A percentile compares a stretch with the other conserved stretches of the same genome.
Evolutionary conservation across 768 basidiomycete species (phyloP).

Genomic region (Podaxis sp.): DNA sequence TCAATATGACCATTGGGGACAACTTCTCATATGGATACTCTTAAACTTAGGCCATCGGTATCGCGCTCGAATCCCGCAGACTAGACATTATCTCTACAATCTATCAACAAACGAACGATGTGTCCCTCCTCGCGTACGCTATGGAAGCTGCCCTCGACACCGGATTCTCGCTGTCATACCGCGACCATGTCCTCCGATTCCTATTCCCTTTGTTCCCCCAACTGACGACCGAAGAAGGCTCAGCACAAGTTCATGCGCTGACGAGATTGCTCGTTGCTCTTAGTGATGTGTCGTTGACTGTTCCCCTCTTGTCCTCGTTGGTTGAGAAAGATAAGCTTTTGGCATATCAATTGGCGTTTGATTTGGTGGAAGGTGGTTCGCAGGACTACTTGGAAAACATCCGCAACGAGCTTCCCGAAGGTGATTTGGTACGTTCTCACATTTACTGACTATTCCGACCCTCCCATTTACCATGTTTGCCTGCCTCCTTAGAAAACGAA

Average conservation of each 20-base stretch:
- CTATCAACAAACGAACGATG: constrained; percentile 73
- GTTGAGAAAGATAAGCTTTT: constrained; percentile 70
- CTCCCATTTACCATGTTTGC: constrained; percentile 14
- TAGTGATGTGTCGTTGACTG: constrained; percentile 76
- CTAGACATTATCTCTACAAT: constrained; percentile 83
- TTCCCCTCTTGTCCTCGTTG: constrained; percentile 70
- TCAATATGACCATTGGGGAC: constrained; percentile 16
- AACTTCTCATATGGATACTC: constrained; percentile 4
- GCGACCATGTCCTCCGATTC: constrained; percentile 77
- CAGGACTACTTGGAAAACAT: constrained; percentile 89
- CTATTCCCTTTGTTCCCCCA: constrained; percentile 85
- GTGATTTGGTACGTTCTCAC: constrained; percentile 50
- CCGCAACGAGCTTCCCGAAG: constrained; percentile 65
- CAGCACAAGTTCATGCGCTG: constrained; percentile 75
- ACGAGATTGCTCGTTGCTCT: constrained; percentile 90
- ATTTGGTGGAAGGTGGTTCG: constrained; percentile 89
- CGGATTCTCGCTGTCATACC: constrained; percentile 83
- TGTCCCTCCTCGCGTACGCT: constrained; percentile 81
- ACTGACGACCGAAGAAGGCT: constrained; percentile 68
- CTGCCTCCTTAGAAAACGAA: constrained; percentile 48
- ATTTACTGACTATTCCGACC: neutral
- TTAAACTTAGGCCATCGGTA: constrained; percentile 76
- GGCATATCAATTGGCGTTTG: constrained; percentile 95
- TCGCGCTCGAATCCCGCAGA: constrained; percentile 89
- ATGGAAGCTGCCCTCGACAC: constrained; percentile 92